Conservation (phyloP, 2,329 filamentous ascomycete species). For the Ophiosphaerella herpotricha region DNA sequence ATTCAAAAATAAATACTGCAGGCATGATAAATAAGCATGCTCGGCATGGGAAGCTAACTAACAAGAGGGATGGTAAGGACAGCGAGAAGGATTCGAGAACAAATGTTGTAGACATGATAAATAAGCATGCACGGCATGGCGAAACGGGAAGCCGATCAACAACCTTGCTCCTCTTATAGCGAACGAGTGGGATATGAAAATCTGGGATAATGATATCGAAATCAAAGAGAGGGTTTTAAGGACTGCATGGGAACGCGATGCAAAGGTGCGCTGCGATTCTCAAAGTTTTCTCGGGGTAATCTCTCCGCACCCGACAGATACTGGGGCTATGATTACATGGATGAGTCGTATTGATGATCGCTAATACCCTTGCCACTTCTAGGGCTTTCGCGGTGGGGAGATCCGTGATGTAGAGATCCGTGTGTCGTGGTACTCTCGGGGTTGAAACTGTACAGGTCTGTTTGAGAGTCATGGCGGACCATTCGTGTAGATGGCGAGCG, state of each 20-base stretch:
- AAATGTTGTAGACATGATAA: too few relatives aligned
- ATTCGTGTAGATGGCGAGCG: slow-evolving; percentile 23
- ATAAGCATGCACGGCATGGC: too few relatives aligned
- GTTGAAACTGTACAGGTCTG: slow-evolving; percentile 48
- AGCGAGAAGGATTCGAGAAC: too few relatives aligned
- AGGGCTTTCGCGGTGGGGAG: slow-evolving; percentile 21
- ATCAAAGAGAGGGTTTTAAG: slow-evolving; percentile 20
- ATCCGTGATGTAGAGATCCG: slow-evolving; percentile 5
- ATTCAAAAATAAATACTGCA: too few relatives aligned
- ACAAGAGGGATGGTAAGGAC: too few relatives aligned
- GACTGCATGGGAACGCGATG: slow-evolving; percentile 20
- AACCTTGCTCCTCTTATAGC: neutral
- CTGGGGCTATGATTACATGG: slow-evolving; percentile 23
- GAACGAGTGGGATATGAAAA: neutral
- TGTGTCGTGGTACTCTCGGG: slow-evolving; percentile 37
- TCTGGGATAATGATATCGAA: neutral
- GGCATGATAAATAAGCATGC: too few relatives aligned
- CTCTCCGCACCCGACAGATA: slow-evolving; percentile 5
- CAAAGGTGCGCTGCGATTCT: slow-evolving; percentile 4
- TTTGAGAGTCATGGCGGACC: slow-evolving; percentile 37
- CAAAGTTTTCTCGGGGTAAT: slow-evolving; percentile 5
- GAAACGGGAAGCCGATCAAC: too few relatives aligned
- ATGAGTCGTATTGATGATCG: slow-evolving; percentile 44
- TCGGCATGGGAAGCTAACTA: too few relatives aligned
- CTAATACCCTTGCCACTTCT: slow-evolving; percentile 45